phyloP scores from a whole-genome alignment of 768 basidiomycete species.

The Terana coerulea region DNA sequence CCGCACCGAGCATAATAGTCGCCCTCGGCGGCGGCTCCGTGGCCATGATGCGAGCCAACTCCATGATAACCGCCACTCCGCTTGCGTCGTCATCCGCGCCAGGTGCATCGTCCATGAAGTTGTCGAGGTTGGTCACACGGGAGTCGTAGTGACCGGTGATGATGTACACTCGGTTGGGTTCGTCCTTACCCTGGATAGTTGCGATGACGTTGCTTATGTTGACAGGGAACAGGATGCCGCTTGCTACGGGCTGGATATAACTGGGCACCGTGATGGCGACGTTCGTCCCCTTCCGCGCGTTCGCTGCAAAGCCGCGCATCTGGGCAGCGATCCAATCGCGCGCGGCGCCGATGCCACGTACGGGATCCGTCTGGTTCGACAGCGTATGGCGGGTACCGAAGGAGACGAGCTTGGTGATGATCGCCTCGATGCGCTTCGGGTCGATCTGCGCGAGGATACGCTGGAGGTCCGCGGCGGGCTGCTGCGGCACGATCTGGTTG shows the following conservation, averaged over 20 bases:
- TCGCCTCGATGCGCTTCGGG: constrained; percentile 40
- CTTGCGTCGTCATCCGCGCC: constrained; percentile 54
- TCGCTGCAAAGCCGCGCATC: constrained; percentile 40
- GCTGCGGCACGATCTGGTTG: constrained; percentile 35
- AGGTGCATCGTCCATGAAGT: constrained; percentile 44
- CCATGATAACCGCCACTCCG: constrained; percentile 52
- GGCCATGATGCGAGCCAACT: constrained; percentile 50
- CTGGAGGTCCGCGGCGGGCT: constrained; percentile 40
- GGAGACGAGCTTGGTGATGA: constrained; percentile 48
- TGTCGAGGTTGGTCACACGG: constrained; percentile 35
- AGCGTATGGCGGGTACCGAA: constrained; percentile 54
- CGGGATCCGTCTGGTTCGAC: constrained; percentile 49
- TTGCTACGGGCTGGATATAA: constrained; percentile 38
- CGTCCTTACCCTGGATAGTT: constrained; percentile 44
- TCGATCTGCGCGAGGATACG: constrained; percentile 45
- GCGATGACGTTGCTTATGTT: constrained; percentile 50
- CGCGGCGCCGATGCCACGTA: constrained; percentile 51
- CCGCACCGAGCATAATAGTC: constrained; percentile 50
- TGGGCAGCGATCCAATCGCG: constrained; percentile 51
- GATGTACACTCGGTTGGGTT: constrained; percentile 48
- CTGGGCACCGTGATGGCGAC: constrained; percentile 38
- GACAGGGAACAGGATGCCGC: constrained; percentile 36
- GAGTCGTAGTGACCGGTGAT: constrained; percentile 56
- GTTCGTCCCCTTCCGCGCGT: constrained; percentile 33
- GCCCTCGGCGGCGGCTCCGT: constrained; percentile 38